Evolutionary conservation across 116 monocot genomes (phyloP), one percentile per base, ranked within the genome.

Genomic region (Iris pallida): DNA sequence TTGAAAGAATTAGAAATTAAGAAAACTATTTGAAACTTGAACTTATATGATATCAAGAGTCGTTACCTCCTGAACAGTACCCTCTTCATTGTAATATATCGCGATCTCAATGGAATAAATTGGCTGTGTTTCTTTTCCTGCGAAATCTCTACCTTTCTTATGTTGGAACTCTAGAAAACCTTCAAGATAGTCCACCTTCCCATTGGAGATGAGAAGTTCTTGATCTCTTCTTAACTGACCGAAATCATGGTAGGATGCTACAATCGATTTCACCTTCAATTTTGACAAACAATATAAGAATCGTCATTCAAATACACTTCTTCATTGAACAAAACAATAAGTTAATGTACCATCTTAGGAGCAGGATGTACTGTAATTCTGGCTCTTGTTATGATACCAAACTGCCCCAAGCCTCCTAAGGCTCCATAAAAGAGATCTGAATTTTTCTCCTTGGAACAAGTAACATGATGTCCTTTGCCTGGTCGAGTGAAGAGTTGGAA

Each of bases 321-420:
- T 2, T 12, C 8, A 4, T 4, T 65, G 20, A 45, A 15, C 6
- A 17, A 64, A 45, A 15, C 7, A 44, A 45, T 61, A 12, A 61
- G 61, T 30, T 4, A 64, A 4, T 6, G 8, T 75, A 79, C 80
- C 80, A 73, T 76, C 4, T 60, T 47, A 13, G 72, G 73, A 47
- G 79, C 84, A 56, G 53, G 43, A 16, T 69, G 13, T 7, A 84
- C 19, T 12, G 58, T 13, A 30, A 83, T 73, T 58, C 76, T 75
- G 8, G 83, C 83, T 65, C 79, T 83, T 15, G 83, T 83, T 62
- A 83, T 79, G 59, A 83, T 76, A 4, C 83, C 83, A 53, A 83
- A 69, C 72, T 83, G 75, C n/a, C 83, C 83, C 4, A 84, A 76
- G 8, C 84, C 84, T 55, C 80, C 84, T 7, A 84, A 45, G 47